These are phyloP conservation scores for Pleurotus tuber-regium DNA, from an alignment of 768 basidiomycete genomes.

Conservation along the genomic window DNA sequence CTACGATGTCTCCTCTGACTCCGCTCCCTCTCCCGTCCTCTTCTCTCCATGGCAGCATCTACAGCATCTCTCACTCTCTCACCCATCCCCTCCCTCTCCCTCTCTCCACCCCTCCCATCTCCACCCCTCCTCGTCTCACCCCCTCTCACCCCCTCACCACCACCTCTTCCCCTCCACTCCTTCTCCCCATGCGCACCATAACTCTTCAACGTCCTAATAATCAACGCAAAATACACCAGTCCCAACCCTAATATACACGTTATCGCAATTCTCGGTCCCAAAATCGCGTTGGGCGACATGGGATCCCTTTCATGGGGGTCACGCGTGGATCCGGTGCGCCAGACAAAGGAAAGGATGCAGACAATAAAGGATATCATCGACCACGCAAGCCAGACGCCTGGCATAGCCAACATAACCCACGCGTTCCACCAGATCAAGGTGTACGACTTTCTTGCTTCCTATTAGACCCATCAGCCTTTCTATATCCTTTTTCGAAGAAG, in stretches of 20 bases:
- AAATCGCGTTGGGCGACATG: slow-evolving; percentile 34
- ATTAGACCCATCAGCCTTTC: no score
- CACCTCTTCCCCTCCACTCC: slow-evolving; percentile 12
- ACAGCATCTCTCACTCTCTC: not conserved
- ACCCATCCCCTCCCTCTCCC: slow-evolving; percentile 9
- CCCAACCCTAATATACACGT: slow-evolving; percentile 56
- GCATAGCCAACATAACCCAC: slow-evolving; percentile 63
- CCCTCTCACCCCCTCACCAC: slow-evolving; percentile 12
- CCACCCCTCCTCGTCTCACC: slow-evolving; percentile 1
- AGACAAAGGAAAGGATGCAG: slow-evolving; percentile 66
- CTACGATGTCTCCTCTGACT: slow-evolving; percentile 7
- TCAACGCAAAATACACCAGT: slow-evolving; percentile 57
- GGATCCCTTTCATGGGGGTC: slow-evolving; percentile 27
- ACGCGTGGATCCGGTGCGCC: slow-evolving; percentile 58
- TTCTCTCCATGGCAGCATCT: slow-evolving; percentile 19
- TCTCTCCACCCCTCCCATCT: slow-evolving; percentile 5
- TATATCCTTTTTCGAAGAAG: no score
- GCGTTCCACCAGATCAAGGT: slow-evolving; percentile 48
- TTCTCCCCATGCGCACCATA: slow-evolving; percentile 44
- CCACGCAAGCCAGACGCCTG: slow-evolving; percentile 73
- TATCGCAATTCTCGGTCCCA: slow-evolving; percentile 55
- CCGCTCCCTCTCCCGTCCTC: slow-evolving; percentile 27
- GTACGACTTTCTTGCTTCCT: slow-evolving; percentile 53
- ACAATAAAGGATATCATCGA: slow-evolving; percentile 66
- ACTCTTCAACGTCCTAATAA: slow-evolving; percentile 57